phyloP scores from a whole-genome alignment of 495 filamentous ascomycete species.

The Umbilicaria muhlenbergii region DNA sequence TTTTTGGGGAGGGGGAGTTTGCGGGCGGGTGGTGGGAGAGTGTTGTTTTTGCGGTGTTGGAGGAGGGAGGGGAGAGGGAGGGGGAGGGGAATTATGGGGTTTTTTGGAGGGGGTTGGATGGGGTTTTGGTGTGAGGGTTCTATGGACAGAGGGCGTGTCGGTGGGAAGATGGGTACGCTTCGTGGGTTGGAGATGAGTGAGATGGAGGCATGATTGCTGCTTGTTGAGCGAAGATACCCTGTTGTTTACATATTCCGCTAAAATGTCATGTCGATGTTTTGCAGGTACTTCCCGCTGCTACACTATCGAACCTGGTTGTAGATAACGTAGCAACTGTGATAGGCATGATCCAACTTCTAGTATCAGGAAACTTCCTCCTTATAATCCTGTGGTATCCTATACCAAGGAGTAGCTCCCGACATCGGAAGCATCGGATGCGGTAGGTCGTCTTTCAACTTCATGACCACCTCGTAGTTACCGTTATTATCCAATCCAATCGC shows the following conservation, averaged over 20 bases:
- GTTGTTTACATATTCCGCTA: too few relatives aligned
- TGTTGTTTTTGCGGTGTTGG: conserved; percentile 37
- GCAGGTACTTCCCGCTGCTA: too few relatives aligned
- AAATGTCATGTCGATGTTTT: too few relatives aligned
- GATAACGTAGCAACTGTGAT: too few relatives aligned
- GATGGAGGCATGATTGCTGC: too few relatives aligned
- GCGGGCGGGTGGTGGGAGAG: conserved; percentile 39
- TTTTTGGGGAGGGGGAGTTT: conserved; percentile 39
- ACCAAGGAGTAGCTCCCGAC: conserved; percentile 12
- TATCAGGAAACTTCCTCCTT: too few relatives aligned
- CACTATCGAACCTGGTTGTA: too few relatives aligned
- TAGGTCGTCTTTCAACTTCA: conserved; percentile 4
- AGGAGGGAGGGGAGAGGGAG: conserved; percentile 17
- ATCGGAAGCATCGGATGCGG: conserved; percentile 12
- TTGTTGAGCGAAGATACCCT: too few relatives aligned
- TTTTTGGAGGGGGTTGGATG: conserved; percentile 31
- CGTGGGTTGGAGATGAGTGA: too few relatives aligned
- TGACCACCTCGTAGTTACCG: conserved; percentile 9
- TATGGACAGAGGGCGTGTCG: background rate
- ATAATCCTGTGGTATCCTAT: conserved; percentile 5
- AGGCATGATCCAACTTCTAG: too few relatives aligned
- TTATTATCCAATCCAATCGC: conserved; percentile 22
- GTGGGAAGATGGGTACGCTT: too few relatives aligned
- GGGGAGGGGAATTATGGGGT: conserved; percentile 31
- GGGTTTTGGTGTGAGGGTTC: conserved; percentile 19